Percentiles rank a stretch among this genome's conserved stretches.
Conservation (phyloP, 1,284 basidiomycete species). For the Fomes fomentarius region DNA sequence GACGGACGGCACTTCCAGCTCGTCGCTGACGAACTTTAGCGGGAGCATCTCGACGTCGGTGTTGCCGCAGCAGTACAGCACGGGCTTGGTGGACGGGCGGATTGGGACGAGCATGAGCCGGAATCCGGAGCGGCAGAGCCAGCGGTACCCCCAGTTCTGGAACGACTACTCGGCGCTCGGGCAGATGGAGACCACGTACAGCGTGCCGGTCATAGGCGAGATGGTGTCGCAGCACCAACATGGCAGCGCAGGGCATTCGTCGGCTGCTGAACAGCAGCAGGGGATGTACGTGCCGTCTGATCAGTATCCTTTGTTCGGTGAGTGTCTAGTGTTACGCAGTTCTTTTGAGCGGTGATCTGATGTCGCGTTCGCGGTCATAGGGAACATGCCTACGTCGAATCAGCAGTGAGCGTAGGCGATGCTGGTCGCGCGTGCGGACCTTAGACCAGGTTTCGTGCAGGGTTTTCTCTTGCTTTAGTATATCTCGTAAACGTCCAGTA, state of each 20-base stretch:
- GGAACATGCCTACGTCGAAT: conserved; percentile 26
- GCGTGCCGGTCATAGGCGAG: conserved; percentile 33
- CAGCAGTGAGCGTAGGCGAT: conserved; percentile 12
- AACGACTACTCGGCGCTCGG: conserved; percentile 61
- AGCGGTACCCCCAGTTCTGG: conserved; percentile 60
- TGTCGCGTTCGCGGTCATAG: conserved; percentile 7
- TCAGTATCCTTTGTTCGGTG: conserved; percentile 38
- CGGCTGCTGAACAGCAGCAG: not conserved
- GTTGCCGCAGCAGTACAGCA: conserved; percentile 71
- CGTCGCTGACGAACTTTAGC: conserved; percentile 37
- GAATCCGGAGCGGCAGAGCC: conserved; percentile 28
- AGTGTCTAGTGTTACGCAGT: conserved; percentile 16
- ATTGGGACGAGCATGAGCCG: conserved; percentile 22
- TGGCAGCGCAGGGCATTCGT: conserved; percentile 18
- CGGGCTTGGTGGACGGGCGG: conserved; percentile 55
- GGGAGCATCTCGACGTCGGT: conserved; percentile 62
- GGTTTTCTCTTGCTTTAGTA: conserved; percentile 8
- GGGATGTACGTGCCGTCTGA: conserved; percentile 34
- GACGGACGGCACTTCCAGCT: conserved; percentile 36
- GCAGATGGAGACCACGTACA: conserved; percentile 54
- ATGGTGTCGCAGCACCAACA: conserved; percentile 26
- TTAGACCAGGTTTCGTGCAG: conserved; percentile 3
- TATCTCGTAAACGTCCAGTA: not conserved
- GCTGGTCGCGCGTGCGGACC: conserved; percentile 4
- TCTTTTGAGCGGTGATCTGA: not conserved